Conservation (phyloP, 1,139 yeast genomes). For the Spathaspora jeffriesii region DNA sequence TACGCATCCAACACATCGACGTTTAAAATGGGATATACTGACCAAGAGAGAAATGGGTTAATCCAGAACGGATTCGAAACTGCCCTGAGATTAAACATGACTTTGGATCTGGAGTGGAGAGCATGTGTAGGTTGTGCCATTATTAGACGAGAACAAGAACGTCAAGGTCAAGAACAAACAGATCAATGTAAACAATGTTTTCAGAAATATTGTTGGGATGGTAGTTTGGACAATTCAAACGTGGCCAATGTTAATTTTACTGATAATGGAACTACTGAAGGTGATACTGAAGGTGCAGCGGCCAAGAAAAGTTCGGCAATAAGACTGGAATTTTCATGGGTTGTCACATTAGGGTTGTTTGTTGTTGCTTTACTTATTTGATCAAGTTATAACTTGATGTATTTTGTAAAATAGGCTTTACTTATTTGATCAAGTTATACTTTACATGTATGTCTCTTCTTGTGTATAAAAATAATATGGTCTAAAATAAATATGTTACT, state of each 20-base stretch:
- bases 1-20: conserved; percentile 73
- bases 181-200: conserved; percentile 78
- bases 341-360: background rate
- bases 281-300: conserved; percentile 21
- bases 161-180: conserved; percentile 61
- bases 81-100: conserved; percentile 69
- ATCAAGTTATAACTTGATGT: background rate
- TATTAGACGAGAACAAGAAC: conserved; percentile 78
- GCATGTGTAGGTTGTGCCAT: conserved; percentile 91
- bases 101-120: conserved; percentile 73
- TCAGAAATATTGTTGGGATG: conserved; percentile 82
- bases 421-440: background rate
- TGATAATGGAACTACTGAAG: conserved; percentile 39
- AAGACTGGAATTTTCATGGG: background rate
- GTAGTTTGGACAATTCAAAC: conserved; percentile 25
- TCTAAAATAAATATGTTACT: background rate
- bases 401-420: background rate
- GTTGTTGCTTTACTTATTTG: background rate
- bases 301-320: background rate
- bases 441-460: too few species aligned
- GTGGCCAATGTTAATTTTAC: conserved; percentile 42
- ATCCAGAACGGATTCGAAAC: conserved; percentile 82
- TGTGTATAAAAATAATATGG: background rate
- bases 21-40: conserved; percentile 61
- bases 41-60: conserved; percentile 58